A percentile compares a stretch with the other conserved stretches of the same genome.
Evolutionary conservation across 192 early-diverging fungal species (phyloP).

Genomic region (Backusella parvicylindrica): DNA sequence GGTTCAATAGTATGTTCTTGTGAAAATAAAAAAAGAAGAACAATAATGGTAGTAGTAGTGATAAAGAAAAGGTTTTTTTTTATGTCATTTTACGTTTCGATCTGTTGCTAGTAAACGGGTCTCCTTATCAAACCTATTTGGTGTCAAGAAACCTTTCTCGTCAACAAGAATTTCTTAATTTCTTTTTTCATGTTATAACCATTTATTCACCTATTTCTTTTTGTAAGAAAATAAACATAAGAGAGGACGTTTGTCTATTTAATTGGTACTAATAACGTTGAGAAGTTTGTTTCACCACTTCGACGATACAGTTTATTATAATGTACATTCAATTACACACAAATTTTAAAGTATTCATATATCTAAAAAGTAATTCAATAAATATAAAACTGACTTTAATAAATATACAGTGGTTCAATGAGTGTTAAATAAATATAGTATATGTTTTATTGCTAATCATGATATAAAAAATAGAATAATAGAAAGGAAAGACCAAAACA

Average conservation of each 20-base stretch:
- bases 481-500: too few species aligned
- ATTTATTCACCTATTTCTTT: neutral
- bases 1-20: neutral
- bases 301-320: neutral
- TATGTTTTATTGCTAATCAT: too few species aligned
- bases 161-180: neutral
- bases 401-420: too few species aligned
- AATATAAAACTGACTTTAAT: too few species aligned
- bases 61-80: too few species aligned
- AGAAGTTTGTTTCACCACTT: neutral
- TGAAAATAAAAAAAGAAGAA: neutral
- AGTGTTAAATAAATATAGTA: too few species aligned
- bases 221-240: neutral
- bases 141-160: constrained; percentile 5
- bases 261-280: neutral
- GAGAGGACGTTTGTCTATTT: neutral
- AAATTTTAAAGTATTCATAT: neutral
- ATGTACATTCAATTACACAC: neutral
- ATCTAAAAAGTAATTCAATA: too few species aligned
- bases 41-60: neutral
- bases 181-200: neutral
- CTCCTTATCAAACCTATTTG: constrained; percentile 25
- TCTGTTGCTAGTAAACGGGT: constrained; percentile 28
- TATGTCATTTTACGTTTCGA: constrained; percentile 19
- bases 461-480: too few species aligned